phyloP scores from a whole-genome alignment of 2,329 filamentous ascomycete species.

The Calonectria pauciramosa region DNA sequence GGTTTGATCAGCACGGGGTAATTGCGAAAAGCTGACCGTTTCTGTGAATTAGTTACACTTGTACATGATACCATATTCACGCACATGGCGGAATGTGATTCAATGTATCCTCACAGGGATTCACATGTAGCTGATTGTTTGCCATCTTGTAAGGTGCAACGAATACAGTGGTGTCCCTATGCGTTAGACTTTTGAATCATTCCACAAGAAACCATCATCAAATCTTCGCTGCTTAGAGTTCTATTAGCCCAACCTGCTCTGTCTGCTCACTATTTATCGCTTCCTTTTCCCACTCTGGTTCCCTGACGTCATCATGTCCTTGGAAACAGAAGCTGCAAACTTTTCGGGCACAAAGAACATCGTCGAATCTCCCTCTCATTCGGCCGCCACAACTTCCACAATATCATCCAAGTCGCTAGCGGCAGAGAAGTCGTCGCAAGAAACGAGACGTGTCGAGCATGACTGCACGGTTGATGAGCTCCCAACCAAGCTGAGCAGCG shows the following conservation, averaged over 20 bases:
- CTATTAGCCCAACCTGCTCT: neutral
- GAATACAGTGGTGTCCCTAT: too few species aligned
- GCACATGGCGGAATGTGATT: neutral
- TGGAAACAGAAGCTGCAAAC: neutral
- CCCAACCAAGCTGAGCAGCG: neutral
- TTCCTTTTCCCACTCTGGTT: neutral
- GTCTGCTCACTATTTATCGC: neutral
- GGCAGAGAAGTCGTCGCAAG: neutral
- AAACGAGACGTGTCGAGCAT: neutral
- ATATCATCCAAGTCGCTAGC: neutral
- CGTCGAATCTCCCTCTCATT: neutral
- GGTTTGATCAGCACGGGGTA: neutral
- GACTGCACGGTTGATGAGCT: neutral
- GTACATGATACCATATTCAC: neutral
- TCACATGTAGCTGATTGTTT: neutral
- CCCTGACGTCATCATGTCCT: neutral
- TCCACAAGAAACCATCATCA: neutral
- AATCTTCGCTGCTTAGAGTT: neutral
- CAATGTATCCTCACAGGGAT: accelerated
- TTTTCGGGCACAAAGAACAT: neutral
- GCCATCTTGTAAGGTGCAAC: too few species aligned
- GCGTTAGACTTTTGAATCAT: neutral
- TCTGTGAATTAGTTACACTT: neutral
- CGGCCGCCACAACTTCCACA: neutral
- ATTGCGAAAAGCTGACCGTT: neutral